Evolutionary conservation across 768 basidiomycete species (phyloP), one percentile per base, ranked within the genome.

Genomic region (Suillus brevipes): DNA sequence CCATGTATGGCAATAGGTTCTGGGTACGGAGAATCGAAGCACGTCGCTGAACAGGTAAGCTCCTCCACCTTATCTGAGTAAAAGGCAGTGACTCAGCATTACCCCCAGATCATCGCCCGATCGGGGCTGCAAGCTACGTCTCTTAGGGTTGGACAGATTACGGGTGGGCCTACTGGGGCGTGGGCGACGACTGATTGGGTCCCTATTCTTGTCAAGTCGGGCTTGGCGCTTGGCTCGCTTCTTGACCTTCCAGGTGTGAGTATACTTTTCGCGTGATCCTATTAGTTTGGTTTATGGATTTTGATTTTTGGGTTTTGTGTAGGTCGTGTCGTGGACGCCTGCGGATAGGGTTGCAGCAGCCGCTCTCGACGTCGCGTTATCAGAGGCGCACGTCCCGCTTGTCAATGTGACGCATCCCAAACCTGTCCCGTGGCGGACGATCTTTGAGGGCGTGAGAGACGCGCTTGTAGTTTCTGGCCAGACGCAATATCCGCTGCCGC

Each of bases 271-370:
- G 23, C 23, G 23, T 28, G 25, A 50, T 12, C 8, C 38, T 23
- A 23, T n/a, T n/a, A n/a, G 31, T 34, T 61, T 60, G 25, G 6
- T n/a, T 45, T 36, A 62, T n/a, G 5, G 20, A 49, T 16, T 13
- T 12, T 37, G 45, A 9, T 78, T 18, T n/a, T n/a, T n/a, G n/a
- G n/a, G n/a, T n/a, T n/a, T n/a, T n/a, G n/a, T n/a, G n/a, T n/a
- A n/a, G 81, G 64, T 67, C 6, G 71, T 80, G 13, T 80, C 80
- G 0, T 83, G 82, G 84, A 55, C 84, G 6, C 80, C 83, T 0
- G 74, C 77, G 61, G 76, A 83, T 66, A 70, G 75, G 2, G 81
- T 77, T 0, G 79, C 81, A 0, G 18, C 71, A 42, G 73, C 75
- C n/a, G 65, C 78, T 14, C 53, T 76, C 13, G 78, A 80, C 62